Conservation (phyloP, 495 filamentous ascomycete species). For the Letharia lupina region DNA sequence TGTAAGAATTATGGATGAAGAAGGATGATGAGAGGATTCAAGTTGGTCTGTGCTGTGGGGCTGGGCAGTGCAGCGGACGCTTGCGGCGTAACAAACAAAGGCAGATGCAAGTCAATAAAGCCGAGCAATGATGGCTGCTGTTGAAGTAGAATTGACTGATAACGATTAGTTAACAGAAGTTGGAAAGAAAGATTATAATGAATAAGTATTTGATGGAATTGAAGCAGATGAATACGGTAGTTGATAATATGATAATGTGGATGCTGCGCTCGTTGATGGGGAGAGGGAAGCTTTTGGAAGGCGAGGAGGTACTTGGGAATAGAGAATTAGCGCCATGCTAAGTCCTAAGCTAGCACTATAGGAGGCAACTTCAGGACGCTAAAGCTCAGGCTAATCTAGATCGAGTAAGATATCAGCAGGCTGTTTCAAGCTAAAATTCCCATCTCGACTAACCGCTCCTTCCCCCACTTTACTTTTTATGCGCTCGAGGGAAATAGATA, state of each 20-base stretch:
- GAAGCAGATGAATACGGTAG: no score
- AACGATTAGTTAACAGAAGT: neutral
- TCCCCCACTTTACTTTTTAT: neutral
- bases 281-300: neutral
- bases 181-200: no score
- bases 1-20: neutral
- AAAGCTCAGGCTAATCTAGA: neutral
- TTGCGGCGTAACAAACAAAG: constrained; percentile 16
- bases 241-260: neutral
- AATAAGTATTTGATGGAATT: no score
- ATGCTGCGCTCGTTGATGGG: neutral
- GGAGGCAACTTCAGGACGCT: neutral
- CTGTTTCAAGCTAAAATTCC: neutral
- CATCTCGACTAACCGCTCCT: neutral
- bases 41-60: constrained; percentile 11
- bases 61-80: constrained; percentile 15
- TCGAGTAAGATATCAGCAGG: neutral
- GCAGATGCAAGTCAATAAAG: neutral
- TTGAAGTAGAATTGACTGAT: neutral
- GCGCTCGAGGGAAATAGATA: neutral
- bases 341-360: neutral
- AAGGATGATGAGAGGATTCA: constrained; percentile 9
- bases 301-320: neutral
- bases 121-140: neutral
- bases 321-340: neutral